These are phyloP conservation scores for Vitis cinerea DNA, from an alignment of 164 flowering plant genomes.

Conservation along the genomic window DNA sequence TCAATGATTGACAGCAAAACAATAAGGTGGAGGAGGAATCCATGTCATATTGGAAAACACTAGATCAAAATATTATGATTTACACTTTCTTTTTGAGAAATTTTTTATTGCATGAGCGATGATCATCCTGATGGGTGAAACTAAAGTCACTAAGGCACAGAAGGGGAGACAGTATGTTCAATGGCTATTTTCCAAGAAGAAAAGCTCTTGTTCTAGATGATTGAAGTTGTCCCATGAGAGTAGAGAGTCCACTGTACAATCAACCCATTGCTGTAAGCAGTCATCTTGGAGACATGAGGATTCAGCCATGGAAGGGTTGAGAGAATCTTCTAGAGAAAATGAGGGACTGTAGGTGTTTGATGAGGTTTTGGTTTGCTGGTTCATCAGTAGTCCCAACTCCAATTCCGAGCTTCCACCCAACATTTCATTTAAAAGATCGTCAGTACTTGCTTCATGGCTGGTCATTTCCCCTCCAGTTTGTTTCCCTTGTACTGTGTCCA, in stretches of 20 bases:
- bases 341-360: slow-evolving; percentile 26
- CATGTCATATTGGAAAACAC: too few relatives aligned
- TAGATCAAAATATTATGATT: too few relatives aligned
- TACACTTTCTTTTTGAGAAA: too few relatives aligned
- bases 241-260: slow-evolving; percentile 36
- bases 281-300: slow-evolving; percentile 26
- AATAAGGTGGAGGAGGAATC: too few relatives aligned
- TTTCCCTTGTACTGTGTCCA: slow-evolving; percentile 6
- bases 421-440: slow-evolving; percentile 23
- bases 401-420: slow-evolving; percentile 28
- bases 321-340: slow-evolving; percentile 37
- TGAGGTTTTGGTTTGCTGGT: slow-evolving; percentile 16
- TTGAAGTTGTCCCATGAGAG: slow-evolving; percentile 51
- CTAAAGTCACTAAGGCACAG: background rate
- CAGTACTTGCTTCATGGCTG: slow-evolving; percentile 11
- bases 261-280: slow-evolving; percentile 40
- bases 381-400: slow-evolving; percentile 20
- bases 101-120: too few relatives aligned
- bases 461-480: slow-evolving; percentile 14
- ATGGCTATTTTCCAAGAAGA: slow-evolving; percentile 25
- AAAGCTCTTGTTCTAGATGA: slow-evolving; percentile 33
- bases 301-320: slow-evolving; percentile 27
- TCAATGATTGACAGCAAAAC: too few relatives aligned
- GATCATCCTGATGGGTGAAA: background rate
- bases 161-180: background rate